A percentile compares a stretch with the other conserved stretches of the same genome.
Evolutionary conservation across 1,139 yeast species (phyloP).

Genomic region (Hyphopichia pseudoburtonii): DNA sequence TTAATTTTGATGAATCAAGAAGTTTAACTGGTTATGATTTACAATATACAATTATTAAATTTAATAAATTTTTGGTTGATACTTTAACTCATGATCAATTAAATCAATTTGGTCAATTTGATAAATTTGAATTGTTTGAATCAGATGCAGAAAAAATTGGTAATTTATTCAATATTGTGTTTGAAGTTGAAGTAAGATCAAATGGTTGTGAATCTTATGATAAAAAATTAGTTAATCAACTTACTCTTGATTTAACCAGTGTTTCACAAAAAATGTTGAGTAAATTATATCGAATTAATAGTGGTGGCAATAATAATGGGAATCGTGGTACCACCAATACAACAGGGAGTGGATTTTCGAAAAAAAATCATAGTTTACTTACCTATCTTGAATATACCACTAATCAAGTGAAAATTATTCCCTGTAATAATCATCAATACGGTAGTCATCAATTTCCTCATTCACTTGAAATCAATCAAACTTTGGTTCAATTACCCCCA

Average conservation of each 20-base stretch:
- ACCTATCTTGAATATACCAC: slow-evolving; percentile 61
- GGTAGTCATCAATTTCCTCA: slow-evolving; percentile 31
- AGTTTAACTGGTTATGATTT: slow-evolving; percentile 35
- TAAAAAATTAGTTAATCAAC: slow-evolving; percentile 27
- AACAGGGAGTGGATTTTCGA: slow-evolving; percentile 11
- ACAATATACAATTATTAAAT: slow-evolving; percentile 48
- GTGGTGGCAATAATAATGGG: slow-evolving; percentile 11
- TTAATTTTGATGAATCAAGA: slow-evolving; percentile 49
- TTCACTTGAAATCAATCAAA: slow-evolving; percentile 50
- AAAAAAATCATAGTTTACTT: slow-evolving; percentile 20
- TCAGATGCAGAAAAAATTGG: slow-evolving; percentile 21
- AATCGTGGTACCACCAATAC: slow-evolving; percentile 20
- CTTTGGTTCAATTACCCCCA: slow-evolving; percentile 54
- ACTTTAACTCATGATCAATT: slow-evolving; percentile 49
- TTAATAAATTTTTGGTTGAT: slow-evolving; percentile 60
- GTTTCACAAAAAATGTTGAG: slow-evolving; percentile 30
- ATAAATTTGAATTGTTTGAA: slow-evolving; percentile 21
- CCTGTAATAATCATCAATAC: slow-evolving; percentile 35
- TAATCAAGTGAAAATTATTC: slow-evolving; percentile 51
- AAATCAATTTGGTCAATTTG: slow-evolving; percentile 22
- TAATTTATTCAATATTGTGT: slow-evolving; percentile 39
- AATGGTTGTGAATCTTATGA: slow-evolving; percentile 36
- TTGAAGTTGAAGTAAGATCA: slow-evolving; percentile 43
- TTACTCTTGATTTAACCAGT: slow-evolving; percentile 37
- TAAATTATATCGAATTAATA: slow-evolving; percentile 13